A percentile compares a stretch with the other conserved stretches of the same genome.
phyloP scores from a whole-genome alignment of 1,139 yeast genomes.

The Meyerozyma smithsonii region DNA sequence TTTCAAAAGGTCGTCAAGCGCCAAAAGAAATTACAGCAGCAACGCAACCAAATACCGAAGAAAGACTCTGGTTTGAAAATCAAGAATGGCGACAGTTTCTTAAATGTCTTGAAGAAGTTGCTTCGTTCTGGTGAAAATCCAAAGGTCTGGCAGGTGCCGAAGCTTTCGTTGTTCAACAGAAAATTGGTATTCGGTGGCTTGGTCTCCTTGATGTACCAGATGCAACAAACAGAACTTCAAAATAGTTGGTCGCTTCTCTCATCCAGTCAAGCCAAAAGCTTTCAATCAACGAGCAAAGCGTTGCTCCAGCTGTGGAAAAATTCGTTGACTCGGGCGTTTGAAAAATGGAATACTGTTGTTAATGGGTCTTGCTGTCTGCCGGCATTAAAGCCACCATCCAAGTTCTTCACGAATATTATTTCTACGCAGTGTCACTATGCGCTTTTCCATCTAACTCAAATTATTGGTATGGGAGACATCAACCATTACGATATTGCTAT shows the following conservation, averaged over 20 bases:
- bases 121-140: conserved; percentile 18
- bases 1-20: conserved; percentile 36
- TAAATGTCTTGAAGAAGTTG: conserved; percentile 31
- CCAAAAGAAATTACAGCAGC: conserved; percentile 28
- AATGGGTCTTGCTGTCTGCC: conserved; percentile 10
- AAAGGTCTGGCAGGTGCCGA: not conserved
- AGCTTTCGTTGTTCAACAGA: conserved; percentile 8
- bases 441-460: conserved; percentile 68
- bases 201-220: conserved; percentile 13
- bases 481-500: conserved; percentile 76
- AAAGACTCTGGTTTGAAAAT: conserved; percentile 13
- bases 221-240: conserved; percentile 14
- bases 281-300: conserved; percentile 4
- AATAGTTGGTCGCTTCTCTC: conserved; percentile 9
- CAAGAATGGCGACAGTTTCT: conserved; percentile 28
- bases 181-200: conserved; percentile 12
- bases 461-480: conserved; percentile 56
- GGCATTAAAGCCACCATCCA: conserved; percentile 8
- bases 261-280: conserved; percentile 2
- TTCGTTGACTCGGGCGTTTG: conserved; percentile 18
- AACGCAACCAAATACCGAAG: conserved; percentile 5
- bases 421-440: conserved; percentile 18
- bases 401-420: conserved; percentile 13
- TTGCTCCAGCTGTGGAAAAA: conserved; percentile 14
- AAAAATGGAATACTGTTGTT: conserved; percentile 17